A percentile compares a stretch with the other conserved stretches of the same genome.
These are phyloP conservation scores for Aspergillus indologenus DNA, from an alignment of 495 filamentous ascomycete genomes.

Conservation along the genomic window DNA sequence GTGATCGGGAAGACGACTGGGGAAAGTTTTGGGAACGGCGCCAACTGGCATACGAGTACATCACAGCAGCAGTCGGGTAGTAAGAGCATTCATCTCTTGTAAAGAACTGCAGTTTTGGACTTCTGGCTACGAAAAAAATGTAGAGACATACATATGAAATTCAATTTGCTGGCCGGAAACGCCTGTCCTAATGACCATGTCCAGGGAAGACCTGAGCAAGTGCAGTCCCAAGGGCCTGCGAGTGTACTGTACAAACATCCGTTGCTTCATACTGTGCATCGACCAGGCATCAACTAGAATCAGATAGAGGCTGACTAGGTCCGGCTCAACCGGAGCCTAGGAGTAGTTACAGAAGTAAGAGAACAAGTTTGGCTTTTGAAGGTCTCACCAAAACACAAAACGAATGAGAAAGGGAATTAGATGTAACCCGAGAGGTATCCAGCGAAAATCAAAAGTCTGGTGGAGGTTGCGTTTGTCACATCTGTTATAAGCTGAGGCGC, in stretches of 20 bases:
- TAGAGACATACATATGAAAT: too few species aligned
- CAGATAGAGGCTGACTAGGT: neutral
- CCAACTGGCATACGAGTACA: neutral
- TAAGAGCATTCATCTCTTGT: too few species aligned
- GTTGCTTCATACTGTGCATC: neutral
- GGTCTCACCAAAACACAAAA: neutral
- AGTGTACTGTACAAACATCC: neutral
- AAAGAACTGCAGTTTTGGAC: too few species aligned
- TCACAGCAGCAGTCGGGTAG: too few species aligned
- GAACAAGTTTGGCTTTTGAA: neutral
- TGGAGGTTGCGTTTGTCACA: conserved; percentile 1
- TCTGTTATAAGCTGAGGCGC: conserved; percentile 6
- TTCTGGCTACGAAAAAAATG: too few species aligned
- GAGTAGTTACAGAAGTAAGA: neutral
- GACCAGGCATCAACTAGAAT: neutral
- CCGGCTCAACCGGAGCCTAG: neutral
- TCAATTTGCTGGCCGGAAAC: too few species aligned
- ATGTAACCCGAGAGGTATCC: conserved; percentile 2
- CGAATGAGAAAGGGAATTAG: neutral
- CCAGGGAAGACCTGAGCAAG: neutral
- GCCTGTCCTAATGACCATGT: neutral
- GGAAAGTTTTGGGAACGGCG: too few species aligned
- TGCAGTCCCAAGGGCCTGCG: neutral
- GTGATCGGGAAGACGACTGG: neutral
- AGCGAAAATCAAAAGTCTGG: conserved; percentile 4